Percentiles rank a stretch among this genome's conserved stretches.
Evolutionary conservation across 441 rosid species (phyloP).

Genomic region (Populus tomentosa): DNA sequence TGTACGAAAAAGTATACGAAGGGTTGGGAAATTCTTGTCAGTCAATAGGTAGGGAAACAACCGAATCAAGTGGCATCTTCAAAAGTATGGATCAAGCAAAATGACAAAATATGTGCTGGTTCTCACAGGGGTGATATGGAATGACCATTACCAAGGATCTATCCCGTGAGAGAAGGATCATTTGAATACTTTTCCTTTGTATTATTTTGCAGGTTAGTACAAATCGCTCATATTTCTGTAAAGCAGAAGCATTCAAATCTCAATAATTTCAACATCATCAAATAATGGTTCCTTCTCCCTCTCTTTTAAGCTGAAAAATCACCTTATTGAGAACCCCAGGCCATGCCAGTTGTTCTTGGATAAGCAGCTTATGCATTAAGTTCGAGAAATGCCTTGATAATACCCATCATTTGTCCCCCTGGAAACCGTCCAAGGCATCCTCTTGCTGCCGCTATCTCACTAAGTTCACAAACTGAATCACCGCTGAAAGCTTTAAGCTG

Average conservation of each 20-base stretch:
- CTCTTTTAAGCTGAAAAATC: not conserved
- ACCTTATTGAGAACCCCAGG: not conserved
- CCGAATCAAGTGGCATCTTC: no score
- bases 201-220: not conserved
- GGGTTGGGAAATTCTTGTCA: not conserved
- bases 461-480: slow-evolving; percentile 61
- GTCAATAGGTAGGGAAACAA: not conserved
- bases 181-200: not conserved
- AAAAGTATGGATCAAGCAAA: no score
- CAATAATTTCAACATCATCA: not conserved
- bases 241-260: not conserved
- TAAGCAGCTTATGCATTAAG: slow-evolving; percentile 23
- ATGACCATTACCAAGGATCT: no score
- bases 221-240: not conserved
- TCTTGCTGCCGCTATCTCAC: slow-evolving; percentile 78
- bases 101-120: no score
- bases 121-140: no score
- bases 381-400: slow-evolving; percentile 64
- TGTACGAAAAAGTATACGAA: no score
- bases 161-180: not conserved
- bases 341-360: not conserved
- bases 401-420: slow-evolving; percentile 91
- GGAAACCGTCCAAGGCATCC: slow-evolving; percentile 92
- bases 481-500: slow-evolving; percentile 41
- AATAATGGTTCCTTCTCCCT: not conserved